These are phyloP conservation scores for Serendipita vermifera DNA, from an alignment of 768 basidiomycete genomes.

Conservation along the genomic window DNA sequence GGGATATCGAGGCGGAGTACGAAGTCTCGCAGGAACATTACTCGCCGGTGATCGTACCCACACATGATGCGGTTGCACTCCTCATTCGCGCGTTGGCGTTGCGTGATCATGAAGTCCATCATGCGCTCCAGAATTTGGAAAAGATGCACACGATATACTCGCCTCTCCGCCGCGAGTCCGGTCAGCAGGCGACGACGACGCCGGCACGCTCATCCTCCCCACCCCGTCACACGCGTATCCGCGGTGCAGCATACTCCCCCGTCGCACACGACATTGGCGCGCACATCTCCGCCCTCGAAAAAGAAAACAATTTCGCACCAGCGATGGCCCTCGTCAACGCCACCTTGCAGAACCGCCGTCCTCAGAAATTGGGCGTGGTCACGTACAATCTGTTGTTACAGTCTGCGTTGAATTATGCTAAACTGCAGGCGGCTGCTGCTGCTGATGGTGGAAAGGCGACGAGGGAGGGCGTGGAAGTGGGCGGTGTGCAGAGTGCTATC, in stretches of 20 bases:
- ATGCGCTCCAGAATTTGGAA: constrained; percentile 37
- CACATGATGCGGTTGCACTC: constrained; percentile 45
- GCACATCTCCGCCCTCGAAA: constrained; percentile 28
- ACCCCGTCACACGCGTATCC: constrained; percentile 50
- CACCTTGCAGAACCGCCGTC: constrained; percentile 29
- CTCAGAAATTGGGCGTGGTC: constrained; percentile 14
- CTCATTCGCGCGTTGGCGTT: constrained; percentile 38
- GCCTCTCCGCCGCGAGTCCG: constrained; percentile 46
- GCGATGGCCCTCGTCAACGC: constrained; percentile 65
- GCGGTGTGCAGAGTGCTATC: constrained; percentile 46
- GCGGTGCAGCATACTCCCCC: constrained; percentile 43
- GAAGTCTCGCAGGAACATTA: too few species aligned
- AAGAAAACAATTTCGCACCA: constrained; percentile 57
- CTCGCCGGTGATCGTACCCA: constrained; percentile 26
- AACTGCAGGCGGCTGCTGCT: constrained; percentile 50
- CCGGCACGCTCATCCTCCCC: constrained; percentile 45
- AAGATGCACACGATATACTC: constrained; percentile 63
- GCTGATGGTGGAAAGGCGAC: too few species aligned
- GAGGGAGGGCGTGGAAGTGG: constrained; percentile 11
- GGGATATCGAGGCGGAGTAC: too few species aligned
- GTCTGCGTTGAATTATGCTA: constrained; percentile 32
- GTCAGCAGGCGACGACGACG: constrained; percentile 25
- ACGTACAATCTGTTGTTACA: constrained; percentile 22
- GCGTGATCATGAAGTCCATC: constrained; percentile 35
- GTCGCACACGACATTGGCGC: constrained; percentile 25